Conservation (phyloP, 371 early-diverging fungal genomes). For the Dentiscutata heterogama region DNA sequence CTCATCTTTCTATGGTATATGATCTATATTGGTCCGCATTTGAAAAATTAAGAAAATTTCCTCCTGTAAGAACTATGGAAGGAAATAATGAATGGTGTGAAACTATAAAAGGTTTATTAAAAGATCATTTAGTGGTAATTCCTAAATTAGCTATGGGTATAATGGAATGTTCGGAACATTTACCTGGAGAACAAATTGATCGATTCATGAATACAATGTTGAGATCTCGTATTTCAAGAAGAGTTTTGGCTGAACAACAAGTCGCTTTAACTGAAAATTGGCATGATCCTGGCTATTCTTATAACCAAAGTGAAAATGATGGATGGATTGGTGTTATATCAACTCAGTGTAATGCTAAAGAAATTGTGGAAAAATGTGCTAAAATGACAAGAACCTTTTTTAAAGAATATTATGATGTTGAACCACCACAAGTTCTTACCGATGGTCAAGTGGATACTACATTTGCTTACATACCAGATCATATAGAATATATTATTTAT, state of each 20-base stretch:
- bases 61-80: slow-evolving; percentile 73
- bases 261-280: slow-evolving; percentile 79
- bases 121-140: slow-evolving; percentile 84
- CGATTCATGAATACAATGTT: slow-evolving; percentile 92
- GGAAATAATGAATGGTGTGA: slow-evolving; percentile 83
- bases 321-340: slow-evolving; percentile 72
- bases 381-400: slow-evolving; percentile 51
- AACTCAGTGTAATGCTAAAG: slow-evolving; percentile 64
- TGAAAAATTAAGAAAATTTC: slow-evolving; percentile 75
- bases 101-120: slow-evolving; percentile 73
- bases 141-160: slow-evolving; percentile 90
- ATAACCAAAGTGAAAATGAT: slow-evolving; percentile 46
- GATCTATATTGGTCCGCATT: slow-evolving; percentile 93
- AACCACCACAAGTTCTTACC: slow-evolving; percentile 62
- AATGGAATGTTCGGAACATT: slow-evolving; percentile 77
- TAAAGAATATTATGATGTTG: slow-evolving; percentile 45
- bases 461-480: slow-evolving; percentile 89
- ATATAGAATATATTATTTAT: slow-evolving; percentile 94
- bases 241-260: slow-evolving; percentile 95
- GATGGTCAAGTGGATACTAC: slow-evolving; percentile 71
- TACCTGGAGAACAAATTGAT: slow-evolving; percentile 72
- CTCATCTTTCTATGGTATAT: slow-evolving; percentile 88
- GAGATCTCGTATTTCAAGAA: slow-evolving; percentile 88
- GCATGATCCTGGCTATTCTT: slow-evolving; percentile 53
- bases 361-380: slow-evolving; percentile 59